phyloP scores from a whole-genome alignment of 208 protist species.

The Crithidia brevicula region DNA sequence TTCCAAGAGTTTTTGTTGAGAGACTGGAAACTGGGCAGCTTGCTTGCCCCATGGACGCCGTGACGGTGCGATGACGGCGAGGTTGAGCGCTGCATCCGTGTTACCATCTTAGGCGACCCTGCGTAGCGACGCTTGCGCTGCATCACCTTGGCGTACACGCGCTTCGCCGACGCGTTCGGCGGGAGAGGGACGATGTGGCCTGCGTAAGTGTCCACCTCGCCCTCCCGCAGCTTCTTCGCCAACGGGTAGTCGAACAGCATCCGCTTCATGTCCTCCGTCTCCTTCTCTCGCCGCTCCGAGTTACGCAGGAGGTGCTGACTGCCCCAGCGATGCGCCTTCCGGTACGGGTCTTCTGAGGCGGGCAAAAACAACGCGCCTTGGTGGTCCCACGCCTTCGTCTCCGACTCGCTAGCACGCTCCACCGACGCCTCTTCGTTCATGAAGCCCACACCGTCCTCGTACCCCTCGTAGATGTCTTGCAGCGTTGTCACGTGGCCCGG shows the following conservation, averaged over 20 bases:
- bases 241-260: conserved; percentile 77
- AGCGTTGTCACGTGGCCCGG: conserved; percentile 76
- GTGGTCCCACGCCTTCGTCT: conserved; percentile 63
- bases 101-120: conserved; percentile 53
- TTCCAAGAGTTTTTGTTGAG: conserved; percentile 87
- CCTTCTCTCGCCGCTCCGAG: conserved; percentile 55
- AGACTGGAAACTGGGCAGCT: conserved; percentile 57
- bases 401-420: conserved; percentile 20
- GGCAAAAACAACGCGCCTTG: conserved; percentile 67
- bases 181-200: conserved; percentile 81
- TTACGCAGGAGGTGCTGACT: conserved; percentile 71
- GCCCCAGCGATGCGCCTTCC: conserved; percentile 68
- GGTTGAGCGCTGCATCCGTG: conserved; percentile 48
- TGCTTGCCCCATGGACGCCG: conserved; percentile 2
- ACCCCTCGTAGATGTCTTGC: conserved; percentile 86
- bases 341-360: conserved; percentile 51
- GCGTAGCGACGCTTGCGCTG: conserved; percentile 64
- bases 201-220: conserved; percentile 70
- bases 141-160: conserved; percentile 74
- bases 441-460: conserved; percentile 82
- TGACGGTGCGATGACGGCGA: conserved; percentile 3
- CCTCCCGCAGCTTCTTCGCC: conserved; percentile 59
- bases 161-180: conserved; percentile 69
- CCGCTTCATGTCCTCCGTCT: conserved; percentile 50
- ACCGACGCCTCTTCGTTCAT: conserved; percentile 42